Evolutionary conservation across 169 alveolate species (phyloP).

Genomic region (Eimeria necatrix): DNA sequence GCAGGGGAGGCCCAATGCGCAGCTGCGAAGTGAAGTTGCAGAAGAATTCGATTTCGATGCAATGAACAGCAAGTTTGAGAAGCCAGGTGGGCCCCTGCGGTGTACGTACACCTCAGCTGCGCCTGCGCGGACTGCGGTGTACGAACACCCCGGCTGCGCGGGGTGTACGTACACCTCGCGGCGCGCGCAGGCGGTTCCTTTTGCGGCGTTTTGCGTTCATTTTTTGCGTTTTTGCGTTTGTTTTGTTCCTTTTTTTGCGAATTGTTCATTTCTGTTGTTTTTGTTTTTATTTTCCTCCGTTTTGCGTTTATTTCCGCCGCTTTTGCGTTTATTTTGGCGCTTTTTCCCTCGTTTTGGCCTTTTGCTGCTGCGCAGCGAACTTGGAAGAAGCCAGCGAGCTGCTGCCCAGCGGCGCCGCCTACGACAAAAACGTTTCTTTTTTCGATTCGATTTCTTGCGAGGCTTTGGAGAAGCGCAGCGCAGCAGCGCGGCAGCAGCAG

Average conservation of each 20-base stretch:
- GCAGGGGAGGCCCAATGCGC: slow-evolving; percentile 70
- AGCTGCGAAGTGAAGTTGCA: slow-evolving; percentile 73
- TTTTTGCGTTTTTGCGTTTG: too few relatives aligned
- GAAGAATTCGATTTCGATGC: slow-evolving; percentile 78
- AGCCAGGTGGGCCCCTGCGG: slow-evolving; percentile 33
- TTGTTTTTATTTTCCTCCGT: too few relatives aligned
- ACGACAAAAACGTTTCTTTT: slow-evolving; percentile 76
- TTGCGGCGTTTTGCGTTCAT: too few relatives aligned
- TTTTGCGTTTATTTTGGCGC: background rate
- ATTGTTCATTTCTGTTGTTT: background rate
- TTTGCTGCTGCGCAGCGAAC: background rate
- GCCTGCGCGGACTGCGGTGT: background rate
- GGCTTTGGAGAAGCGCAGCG: slow-evolving; percentile 75
- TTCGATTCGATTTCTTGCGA: slow-evolving; percentile 81
- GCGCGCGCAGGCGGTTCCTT: too few relatives aligned
- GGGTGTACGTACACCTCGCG: background rate
- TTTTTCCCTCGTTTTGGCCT: background rate
- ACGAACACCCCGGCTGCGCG: background rate
- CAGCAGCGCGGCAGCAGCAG: slow-evolving; percentile 7
- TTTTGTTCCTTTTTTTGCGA: background rate
- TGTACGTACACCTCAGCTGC: background rate
- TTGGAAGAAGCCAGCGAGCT: background rate
- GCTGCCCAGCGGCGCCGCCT: slow-evolving; percentile 14
- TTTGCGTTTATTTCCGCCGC: too few relatives aligned
- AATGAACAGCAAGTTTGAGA: slow-evolving; percentile 72